Evolutionary conservation across 495 filamentous ascomycete genomes (phyloP).

Genomic region (Aspergillus panamensis): DNA sequence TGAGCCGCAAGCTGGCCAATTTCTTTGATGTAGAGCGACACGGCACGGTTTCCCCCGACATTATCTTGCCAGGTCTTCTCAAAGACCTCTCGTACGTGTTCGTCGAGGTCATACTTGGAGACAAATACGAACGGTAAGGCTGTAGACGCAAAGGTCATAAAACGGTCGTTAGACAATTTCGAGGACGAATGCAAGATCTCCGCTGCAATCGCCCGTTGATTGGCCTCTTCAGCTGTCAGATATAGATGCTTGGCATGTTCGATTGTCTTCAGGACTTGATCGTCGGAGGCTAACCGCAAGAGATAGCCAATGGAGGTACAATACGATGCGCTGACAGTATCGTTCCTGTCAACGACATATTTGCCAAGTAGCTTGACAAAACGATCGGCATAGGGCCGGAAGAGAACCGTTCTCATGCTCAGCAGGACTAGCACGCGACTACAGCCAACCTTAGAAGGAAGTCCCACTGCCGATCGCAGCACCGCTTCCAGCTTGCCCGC

Average conservation of each 20-base stretch:
- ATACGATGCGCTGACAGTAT: conserved; percentile 83
- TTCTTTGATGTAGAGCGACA: conserved; percentile 78
- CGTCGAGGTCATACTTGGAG: conserved; percentile 77
- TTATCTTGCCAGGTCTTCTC: conserved; percentile 85
- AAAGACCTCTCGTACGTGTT: conserved; percentile 70
- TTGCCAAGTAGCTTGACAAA: conserved; percentile 76
- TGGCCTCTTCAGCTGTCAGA: conserved; percentile 72
- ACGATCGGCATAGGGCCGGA: conserved; percentile 70
- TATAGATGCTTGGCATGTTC: conserved; percentile 68
- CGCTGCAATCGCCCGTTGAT: conserved; percentile 65
- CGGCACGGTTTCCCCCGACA: conserved; percentile 76
- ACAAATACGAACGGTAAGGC: conserved; percentile 86
- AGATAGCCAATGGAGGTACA: conserved; percentile 84
- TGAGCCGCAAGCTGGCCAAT: conserved; percentile 64
- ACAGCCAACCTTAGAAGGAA: conserved; percentile 90
- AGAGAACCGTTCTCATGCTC: conserved; percentile 67
- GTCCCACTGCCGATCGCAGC: conserved; percentile 79
- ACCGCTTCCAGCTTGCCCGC: conserved; percentile 66
- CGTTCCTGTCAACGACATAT: conserved; percentile 81
- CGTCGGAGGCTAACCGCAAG: conserved; percentile 66
- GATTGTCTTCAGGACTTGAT: conserved; percentile 63
- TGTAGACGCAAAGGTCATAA: conserved; percentile 67
- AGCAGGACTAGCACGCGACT: conserved; percentile 83
- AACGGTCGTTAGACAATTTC: conserved; percentile 85
- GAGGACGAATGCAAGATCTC: conserved; percentile 76